Base-by-base conservation (phyloP, 805 yeast genomes). In the Lachancea quebecensis region DNA sequence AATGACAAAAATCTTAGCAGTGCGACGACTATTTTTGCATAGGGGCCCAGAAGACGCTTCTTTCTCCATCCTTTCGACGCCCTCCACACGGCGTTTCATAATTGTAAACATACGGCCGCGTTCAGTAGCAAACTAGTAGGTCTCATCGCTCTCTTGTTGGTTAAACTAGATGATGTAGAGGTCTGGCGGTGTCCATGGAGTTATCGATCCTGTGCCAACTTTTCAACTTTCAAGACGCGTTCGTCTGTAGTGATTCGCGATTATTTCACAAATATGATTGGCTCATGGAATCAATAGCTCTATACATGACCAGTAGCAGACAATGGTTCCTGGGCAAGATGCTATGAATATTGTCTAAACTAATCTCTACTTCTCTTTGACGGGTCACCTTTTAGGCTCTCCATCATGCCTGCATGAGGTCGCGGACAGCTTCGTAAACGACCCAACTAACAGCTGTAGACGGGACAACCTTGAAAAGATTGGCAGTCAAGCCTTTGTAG, bases 401-500 rank as follows among this genome's bases (percentile, higher is more conserved):
- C 9, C 8, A 30, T 5, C 5, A 14, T n/a, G 31, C n/a, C 25
- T 16, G 47, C 46, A 67, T 39, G 17, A 50, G 44, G 16, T 78
- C 85, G 54, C 81, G 78, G 42, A 86, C 71, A 29, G 82, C 66
- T 53, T 95, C 98, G 62, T 79, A 82, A 50, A 85, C 79, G 54
- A 89, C 71, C 96, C 97, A 91, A 49, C 91, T 87, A 14, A 90
- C 88, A 3, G 98, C 98, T 90, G 93, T 91, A 11, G 93, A 81
- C 0, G 98, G 97, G 39, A 88, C 85, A 3, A 91, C 93, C 61
- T 90, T 91, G 71, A 85, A 82, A 61, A 87, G 71, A 59, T 88
- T 88, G 1, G 95, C 93, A 2, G 80, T 73, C 62, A 83, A 70
- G 0, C 91, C 91, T 56, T 78, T 82, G 67, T 82, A 84, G 33